These are phyloP conservation scores for Oxytropis ochrocephala DNA, from an alignment of 306 rosid genomes.

Conservation along the genomic window DNA sequence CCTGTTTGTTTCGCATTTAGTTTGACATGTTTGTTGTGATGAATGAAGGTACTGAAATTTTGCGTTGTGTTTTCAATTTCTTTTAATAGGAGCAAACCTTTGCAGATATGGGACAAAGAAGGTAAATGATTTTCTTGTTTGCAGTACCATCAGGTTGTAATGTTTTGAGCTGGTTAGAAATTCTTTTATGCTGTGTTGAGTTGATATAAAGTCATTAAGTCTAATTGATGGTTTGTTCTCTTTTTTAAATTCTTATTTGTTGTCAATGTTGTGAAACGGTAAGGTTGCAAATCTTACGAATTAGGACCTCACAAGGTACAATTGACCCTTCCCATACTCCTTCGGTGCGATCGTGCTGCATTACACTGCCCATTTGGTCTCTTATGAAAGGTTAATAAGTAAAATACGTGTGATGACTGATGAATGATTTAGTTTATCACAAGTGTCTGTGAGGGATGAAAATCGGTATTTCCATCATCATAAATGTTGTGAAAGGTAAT, in stretches of 20 bases:
- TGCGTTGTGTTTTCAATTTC: not conserved
- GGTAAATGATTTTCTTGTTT: conserved; percentile 37
- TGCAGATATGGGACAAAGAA: conserved; percentile 99
- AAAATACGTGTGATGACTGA: not conserved
- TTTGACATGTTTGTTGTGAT: not conserved
- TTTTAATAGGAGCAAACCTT: conserved; percentile 74
- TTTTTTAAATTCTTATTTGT: not conserved
- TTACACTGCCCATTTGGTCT: not conserved
- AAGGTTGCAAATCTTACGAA: not conserved
- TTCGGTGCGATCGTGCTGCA: not conserved
- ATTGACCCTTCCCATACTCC: not conserved
- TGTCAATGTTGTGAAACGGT: not conserved
- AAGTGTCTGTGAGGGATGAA: not conserved
- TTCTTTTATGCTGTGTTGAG: not conserved
- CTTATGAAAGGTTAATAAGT: not conserved
- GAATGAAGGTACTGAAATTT: conserved; percentile 13
- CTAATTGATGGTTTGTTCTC: not conserved
- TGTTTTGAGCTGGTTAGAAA: not conserved
- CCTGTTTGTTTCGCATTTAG: not conserved
- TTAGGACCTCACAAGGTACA: not conserved
- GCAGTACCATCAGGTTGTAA: not conserved
- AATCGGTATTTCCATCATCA: not conserved
- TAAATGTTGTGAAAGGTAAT: not conserved
- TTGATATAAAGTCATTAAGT: not conserved
- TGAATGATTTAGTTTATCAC: not conserved